Base-by-base conservation (phyloP, 2,329 filamentous ascomycete genomes). In the Fusarium verrucosum region DNA sequence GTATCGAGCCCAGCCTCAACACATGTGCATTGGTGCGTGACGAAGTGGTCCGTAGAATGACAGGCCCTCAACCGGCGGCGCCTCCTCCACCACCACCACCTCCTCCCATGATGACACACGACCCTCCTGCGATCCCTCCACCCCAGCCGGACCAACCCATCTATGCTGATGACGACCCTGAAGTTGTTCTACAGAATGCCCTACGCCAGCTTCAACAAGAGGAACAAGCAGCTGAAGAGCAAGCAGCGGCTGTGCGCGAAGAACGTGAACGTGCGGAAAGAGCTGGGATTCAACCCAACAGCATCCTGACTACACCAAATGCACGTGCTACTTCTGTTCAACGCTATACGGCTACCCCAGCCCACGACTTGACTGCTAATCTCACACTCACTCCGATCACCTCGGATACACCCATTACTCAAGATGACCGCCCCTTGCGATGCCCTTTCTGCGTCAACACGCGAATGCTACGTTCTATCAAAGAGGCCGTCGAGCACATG, bases 401-500 rank as follows among this genome's bases (percentile, higher is more conserved):
- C 25, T 81, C 82, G 16, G 81, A 81, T 16, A 79, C 75, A 5
- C 80, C 82, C 9, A 71, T 83, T 25, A 77, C 81, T 5, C 73
- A 75, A 7, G 76, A 78, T 28, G 82, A 87, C 32, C 74, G 80
- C 19, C 83, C 85, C 3, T 72, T 86, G 25, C 79, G 85, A 17
- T 88, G 85, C 63, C 85, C 85, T 1, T 88, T 86, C 65, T 88
- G 85, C 61, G 80, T 88, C 32, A 88, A 87, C 65, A 83, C 86
- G 66, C 80, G 85, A 7, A 86, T 87, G 84, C 78, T 88, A 47
- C 78, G 85, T 17, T 84, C 80, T 2, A 85, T 87, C 41, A 87
- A 85, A 73, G 85, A 88, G 71, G 84, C 85, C 6, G 85, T 88
- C 4, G 85, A 88, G 72, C 85, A 88, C 69, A 78, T 88, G 79